Evolutionary conservation across 352 stramenopile species (phyloP), one percentile per base, ranked within the genome.

Genomic region (Phytophthora colocasiae): DNA sequence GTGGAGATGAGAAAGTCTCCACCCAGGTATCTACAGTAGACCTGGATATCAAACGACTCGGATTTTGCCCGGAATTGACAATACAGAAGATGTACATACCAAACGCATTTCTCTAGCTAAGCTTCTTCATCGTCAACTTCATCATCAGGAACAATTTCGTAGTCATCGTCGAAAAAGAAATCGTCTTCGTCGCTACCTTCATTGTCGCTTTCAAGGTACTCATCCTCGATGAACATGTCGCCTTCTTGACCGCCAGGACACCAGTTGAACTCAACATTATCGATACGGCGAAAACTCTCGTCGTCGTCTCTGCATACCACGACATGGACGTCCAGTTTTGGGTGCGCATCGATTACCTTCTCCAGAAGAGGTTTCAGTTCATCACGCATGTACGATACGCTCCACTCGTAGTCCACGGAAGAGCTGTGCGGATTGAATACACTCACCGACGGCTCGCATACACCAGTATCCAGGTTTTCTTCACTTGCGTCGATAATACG

Each of bases 301-400:
- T 63, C 47, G 24, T 44, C 45, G 34, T 64, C 41, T 63, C 58
- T 44, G 41, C 60, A 66, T 0, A 74, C 44, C 4, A 73, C 58
- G 41, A 71, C 46, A 31, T 79, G 43, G 26, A 73, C 29, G 32
- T 70, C 54, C 32, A 77, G 51, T 19, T 38, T 40, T 32, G 65
- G 49, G 54, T 77, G 69, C 24, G 24, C 38, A 9, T 38, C 22
- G 38, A 45, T 56, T 7, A 69, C 39, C 39, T 81, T 79, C 9
- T 58, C 44, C 31, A 86, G 11, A 1, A 77, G 65, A n/a, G 80
- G 61, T 15, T 77, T 73, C 2, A 83, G 72, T n/a, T 73, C 59
- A 32, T 77, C 56, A 12, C 49, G 36, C 17, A 58, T 40, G 32
- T 80, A 81, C 2, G 31, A 46, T 45, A 49, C 47, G 32, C 64